Evolutionary conservation across 1,284 basidiomycete genomes (phyloP).

Genomic region (Sanghuangporus sanghuang): DNA sequence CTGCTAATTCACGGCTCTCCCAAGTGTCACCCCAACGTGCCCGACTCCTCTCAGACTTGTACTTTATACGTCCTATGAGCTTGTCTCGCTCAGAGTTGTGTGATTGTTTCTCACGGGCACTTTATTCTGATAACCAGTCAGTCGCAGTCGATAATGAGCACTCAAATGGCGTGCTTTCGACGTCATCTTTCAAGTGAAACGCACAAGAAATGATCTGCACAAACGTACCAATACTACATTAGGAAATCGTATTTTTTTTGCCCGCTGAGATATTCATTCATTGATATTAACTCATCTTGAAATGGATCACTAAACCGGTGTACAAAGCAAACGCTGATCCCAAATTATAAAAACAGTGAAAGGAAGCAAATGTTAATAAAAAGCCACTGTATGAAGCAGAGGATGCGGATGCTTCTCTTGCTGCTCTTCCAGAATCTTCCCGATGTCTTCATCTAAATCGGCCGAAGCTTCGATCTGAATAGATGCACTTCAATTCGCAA

Average conservation of each 20-base stretch:
- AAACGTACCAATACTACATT: no score
- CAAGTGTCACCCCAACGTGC: no score
- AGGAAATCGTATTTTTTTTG: neutral
- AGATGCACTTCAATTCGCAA: neutral
- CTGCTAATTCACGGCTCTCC: neutral
- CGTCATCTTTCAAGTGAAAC: neutral
- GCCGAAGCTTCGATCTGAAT: slow-evolving; percentile 77
- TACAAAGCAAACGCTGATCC: neutral
- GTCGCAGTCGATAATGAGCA: neutral
- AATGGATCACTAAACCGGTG: neutral
- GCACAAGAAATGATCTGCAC: neutral
- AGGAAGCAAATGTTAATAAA: slow-evolving; percentile 54
- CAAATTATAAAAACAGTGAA: neutral
- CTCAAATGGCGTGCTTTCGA: slow-evolving; percentile 11
- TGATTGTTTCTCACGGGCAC: slow-evolving; percentile 16
- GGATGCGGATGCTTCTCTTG: slow-evolving; percentile 90
- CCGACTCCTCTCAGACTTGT: neutral
- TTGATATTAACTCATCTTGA: neutral
- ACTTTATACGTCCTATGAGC: slow-evolving; percentile 1
- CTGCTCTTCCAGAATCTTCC: slow-evolving; percentile 77
- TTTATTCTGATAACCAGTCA: neutral
- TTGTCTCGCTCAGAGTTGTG: neutral
- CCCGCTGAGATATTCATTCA: neutral
- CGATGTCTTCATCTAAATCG: slow-evolving; percentile 91
- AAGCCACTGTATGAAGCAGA: slow-evolving; percentile 86